Conservation (phyloP, 2,329 filamentous ascomycete genomes). For the Fusarium anguioides region DNA sequence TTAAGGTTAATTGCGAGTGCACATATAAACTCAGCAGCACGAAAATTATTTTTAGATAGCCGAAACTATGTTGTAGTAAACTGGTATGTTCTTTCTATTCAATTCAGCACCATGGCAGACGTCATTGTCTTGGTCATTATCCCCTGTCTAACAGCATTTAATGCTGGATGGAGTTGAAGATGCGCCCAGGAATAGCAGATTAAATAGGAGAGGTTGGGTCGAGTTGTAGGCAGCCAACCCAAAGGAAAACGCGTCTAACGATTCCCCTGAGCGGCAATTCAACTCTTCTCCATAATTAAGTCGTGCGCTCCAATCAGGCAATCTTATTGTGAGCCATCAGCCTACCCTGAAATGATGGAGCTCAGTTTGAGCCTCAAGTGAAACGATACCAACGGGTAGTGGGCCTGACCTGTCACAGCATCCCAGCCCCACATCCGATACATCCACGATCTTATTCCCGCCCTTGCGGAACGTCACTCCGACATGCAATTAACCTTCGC, state of each 20-base stretch:
- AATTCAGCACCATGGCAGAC: background rate
- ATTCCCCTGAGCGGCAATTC: constrained; percentile 24
- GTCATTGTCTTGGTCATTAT: background rate
- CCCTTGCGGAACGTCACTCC: background rate
- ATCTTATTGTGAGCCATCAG: background rate
- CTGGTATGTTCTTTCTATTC: background rate
- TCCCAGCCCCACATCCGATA: background rate
- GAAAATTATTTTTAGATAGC: background rate
- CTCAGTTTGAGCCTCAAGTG: background rate
- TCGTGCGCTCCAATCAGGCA: background rate
- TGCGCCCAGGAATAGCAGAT: constrained; percentile 10
- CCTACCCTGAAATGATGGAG: background rate
- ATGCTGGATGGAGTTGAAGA: constrained; percentile 46
- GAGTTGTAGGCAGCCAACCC: constrained; percentile 37
- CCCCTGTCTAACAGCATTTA: constrained; percentile 47
- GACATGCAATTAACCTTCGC: background rate
- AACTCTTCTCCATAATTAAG: background rate
- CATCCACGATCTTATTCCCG: constrained; percentile 2
- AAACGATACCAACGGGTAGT: background rate
- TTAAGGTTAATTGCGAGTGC: background rate
- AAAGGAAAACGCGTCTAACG: constrained; percentile 4
- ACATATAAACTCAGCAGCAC: background rate
- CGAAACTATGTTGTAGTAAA: background rate
- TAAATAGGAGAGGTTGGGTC: constrained; percentile 48
- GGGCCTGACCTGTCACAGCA: background rate